phyloP scores from a whole-genome alignment of 2,329 filamentous ascomycete species.

The Fusarium agapanthi region DNA sequence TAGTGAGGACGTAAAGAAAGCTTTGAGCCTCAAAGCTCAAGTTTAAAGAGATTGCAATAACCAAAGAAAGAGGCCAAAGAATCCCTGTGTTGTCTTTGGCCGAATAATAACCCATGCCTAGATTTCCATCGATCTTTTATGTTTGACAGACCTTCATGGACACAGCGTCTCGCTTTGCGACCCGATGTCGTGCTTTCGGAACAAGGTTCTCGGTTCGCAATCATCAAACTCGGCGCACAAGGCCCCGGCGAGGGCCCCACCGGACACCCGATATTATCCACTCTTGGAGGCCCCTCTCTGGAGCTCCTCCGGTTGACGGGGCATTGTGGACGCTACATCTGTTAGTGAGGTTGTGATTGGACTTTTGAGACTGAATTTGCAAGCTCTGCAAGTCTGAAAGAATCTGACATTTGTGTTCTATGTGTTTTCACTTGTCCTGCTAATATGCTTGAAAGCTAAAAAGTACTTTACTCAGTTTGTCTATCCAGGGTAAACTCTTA shows the following conservation, averaged over 20 bases:
- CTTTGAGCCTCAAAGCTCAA: background rate
- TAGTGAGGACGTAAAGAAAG: background rate
- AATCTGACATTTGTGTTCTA: background rate
- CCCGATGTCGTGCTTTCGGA: slow-evolving; percentile 24
- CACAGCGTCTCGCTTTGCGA: background rate
- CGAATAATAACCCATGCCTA: background rate
- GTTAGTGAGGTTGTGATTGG: slow-evolving; percentile 20
- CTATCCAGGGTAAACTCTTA: slow-evolving; percentile 7
- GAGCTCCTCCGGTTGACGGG: slow-evolving; percentile 32
- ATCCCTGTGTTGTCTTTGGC: background rate
- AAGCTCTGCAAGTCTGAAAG: background rate
- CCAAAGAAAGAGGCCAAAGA: slow-evolving; percentile 16
- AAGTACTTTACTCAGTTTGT: background rate
- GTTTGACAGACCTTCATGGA: background rate
- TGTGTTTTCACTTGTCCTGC: slow-evolving; percentile 3
- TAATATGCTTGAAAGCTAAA: background rate
- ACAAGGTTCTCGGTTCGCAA: slow-evolving; percentile 29
- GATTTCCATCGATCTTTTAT: background rate
- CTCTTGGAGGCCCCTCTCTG: slow-evolving; percentile 20
- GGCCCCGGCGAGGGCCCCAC: slow-evolving; percentile 23
- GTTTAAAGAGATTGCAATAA: slow-evolving; percentile 10
- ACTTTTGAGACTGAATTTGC: slow-evolving; percentile 6
- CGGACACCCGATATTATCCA: slow-evolving; percentile 25
- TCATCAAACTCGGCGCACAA: slow-evolving; percentile 19
- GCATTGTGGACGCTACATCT: slow-evolving; percentile 6